Evolutionary conservation across 805 yeast genomes (phyloP), one percentile per base, ranked within the genome.

Genomic region (Kuraishia piskuri): DNA sequence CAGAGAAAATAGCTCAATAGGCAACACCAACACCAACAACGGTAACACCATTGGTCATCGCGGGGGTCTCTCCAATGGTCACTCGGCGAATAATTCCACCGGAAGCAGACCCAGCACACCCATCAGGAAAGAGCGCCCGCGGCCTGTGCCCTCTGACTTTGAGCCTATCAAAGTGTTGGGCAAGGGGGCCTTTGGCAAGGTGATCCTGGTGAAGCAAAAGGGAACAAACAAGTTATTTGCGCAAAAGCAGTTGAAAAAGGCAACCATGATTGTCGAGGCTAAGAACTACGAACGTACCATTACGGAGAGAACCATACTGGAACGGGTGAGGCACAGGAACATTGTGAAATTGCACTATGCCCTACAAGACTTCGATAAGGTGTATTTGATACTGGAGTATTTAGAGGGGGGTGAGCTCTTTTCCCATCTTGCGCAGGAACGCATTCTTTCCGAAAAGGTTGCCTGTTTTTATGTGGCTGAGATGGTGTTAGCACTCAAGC

Each of bases 391-490:
- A 26, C 67, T 90, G 49, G 95, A 90, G 64, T 90, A 86, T 63
- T 82, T 91, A 19, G 91, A 88, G 52, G 97, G 97, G 7, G 96
- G 97, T 22, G 97, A 90, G 65, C 67, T 90, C 40, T 90, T 79
- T 62, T 81, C 79, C 54, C 88, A 84, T 64, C 66, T 83, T 57
- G 79, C 83, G 12, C 70, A 68, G 52, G 70, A 68, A 51, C 61
- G 72, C 36, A 76, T 77, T 53, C 69, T 76, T 50, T 77, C 71
- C 53, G 95, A 83, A 69, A 81, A 76, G 63, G 79, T 82, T 40
- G 87, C 90, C 2, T 82, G 90, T 2, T 88, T 83, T 61, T 89
- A 89, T 59, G 76, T 83, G 2, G 96, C 94, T 0, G 94, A 90
- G 61, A 84, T 89, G 70, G 82, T 88, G 4, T 75, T 86, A 49